A percentile compares a stretch with the other conserved stretches of the same genome.
These are phyloP conservation scores for Neurospora cerealis DNA, from an alignment of 495 filamentous ascomycete genomes.

Conservation along the genomic window DNA sequence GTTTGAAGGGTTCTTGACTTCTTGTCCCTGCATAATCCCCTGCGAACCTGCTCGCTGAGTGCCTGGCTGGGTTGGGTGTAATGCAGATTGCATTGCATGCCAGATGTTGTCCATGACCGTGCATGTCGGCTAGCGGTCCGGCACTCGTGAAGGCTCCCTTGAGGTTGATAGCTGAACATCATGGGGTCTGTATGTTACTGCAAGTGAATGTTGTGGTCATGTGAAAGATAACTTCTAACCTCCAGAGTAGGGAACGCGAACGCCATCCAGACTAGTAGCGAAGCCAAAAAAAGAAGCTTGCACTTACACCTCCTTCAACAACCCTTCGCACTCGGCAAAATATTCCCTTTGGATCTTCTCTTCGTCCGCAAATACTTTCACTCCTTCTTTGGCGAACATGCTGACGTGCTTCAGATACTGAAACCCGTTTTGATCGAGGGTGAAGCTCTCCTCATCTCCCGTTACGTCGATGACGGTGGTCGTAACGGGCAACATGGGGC, in stretches of 20 bases:
- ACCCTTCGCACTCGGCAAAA: constrained; percentile 50
- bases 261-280: not conserved
- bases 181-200: not conserved
- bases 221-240: not conserved
- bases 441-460: constrained; percentile 21
- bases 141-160: not conserved
- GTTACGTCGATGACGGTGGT: constrained; percentile 30
- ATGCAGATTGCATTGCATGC: not conserved
- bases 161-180: not conserved
- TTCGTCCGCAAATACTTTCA: constrained; percentile 11
- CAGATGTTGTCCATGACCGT: not conserved
- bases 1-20: not conserved
- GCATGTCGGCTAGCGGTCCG: not conserved
- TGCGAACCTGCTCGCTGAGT: not conserved
- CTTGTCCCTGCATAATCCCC: not conserved
- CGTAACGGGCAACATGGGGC: constrained; percentile 29
- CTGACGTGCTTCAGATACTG: constrained; percentile 19
- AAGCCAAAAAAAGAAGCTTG: not conserved
- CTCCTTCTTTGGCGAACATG: not conserved
- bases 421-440: constrained; percentile 31
- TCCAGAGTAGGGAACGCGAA: not conserved
- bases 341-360: constrained; percentile 44
- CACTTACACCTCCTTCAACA: constrained; percentile 48
- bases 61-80: not conserved
- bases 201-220: not conserved